phyloP scores from a whole-genome alignment of 306 rosid genomes.

The Medicago truncatula region DNA sequence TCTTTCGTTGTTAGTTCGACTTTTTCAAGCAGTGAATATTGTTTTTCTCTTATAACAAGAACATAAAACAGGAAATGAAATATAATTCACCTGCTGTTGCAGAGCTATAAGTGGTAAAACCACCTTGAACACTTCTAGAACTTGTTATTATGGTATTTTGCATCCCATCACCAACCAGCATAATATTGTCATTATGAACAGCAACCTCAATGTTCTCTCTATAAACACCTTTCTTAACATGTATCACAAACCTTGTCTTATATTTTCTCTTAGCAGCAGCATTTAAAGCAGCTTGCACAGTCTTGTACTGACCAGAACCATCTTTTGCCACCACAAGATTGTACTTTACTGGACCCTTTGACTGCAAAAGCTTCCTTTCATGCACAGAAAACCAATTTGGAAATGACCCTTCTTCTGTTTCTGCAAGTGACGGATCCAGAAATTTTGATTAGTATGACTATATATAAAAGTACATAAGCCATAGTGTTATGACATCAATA shows the following conservation, averaged over 20 bases:
- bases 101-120: constrained; percentile 78
- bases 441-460: background rate
- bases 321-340: constrained; percentile 83
- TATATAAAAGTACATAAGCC: no score
- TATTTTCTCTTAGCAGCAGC: constrained; percentile 63
- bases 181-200: constrained; percentile 57
- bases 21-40: no score
- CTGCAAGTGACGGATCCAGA: background rate
- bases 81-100: constrained; percentile 77
- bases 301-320: constrained; percentile 69
- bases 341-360: constrained; percentile 41
- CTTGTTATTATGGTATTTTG: constrained; percentile 61
- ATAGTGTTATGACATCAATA: no score
- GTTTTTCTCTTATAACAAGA: background rate
- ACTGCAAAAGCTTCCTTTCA: constrained; percentile 62
- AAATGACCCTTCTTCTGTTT: constrained; percentile 40
- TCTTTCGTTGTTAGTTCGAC: no score
- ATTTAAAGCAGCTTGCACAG: constrained; percentile 73
- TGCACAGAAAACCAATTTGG: constrained; percentile 66
- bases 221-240: constrained; percentile 77
- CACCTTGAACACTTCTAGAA: constrained; percentile 64
- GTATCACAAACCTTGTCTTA: constrained; percentile 59
- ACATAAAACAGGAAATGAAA: background rate
- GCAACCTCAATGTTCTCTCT: constrained; percentile 76
- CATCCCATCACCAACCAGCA: constrained; percentile 77